Evolutionary conservation across 2,329 filamentous ascomycete species (phyloP).

Genomic region (Clarireedia hainanense): DNA sequence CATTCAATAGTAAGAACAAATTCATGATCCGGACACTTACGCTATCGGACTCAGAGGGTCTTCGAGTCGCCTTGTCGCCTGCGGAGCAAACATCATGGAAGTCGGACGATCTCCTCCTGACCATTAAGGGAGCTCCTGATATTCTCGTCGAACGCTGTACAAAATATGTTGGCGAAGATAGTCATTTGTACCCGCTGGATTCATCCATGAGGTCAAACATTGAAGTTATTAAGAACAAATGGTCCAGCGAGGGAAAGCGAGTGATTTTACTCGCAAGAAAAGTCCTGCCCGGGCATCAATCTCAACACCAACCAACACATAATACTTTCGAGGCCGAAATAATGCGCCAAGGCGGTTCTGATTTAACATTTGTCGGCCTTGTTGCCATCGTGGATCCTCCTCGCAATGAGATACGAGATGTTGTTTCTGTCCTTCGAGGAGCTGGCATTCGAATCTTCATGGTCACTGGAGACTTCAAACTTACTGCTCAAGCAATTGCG

Average conservation of each 20-base stretch:
- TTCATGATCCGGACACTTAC: conserved; percentile 60
- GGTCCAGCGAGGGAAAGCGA: conserved; percentile 59
- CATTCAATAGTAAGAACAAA: conserved; percentile 78
- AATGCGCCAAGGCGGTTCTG: conserved; percentile 40
- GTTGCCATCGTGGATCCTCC: conserved; percentile 51
- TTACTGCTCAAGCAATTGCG: conserved; percentile 67
- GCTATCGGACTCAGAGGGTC: conserved; percentile 34
- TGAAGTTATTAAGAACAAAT: conserved; percentile 53
- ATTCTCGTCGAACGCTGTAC: conserved; percentile 58
- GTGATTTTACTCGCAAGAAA: conserved; percentile 60
- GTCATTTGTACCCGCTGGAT: conserved; percentile 42
- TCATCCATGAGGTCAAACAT: conserved; percentile 37
- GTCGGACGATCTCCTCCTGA: conserved; percentile 38
- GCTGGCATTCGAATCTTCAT: conserved; percentile 69
- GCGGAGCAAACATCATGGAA: conserved; percentile 9
- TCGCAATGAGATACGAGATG: conserved; percentile 47
- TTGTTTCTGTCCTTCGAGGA: conserved; percentile 50
- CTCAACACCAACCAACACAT: conserved; percentile 17
- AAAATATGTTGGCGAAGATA: conserved; percentile 47
- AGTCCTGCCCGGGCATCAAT: conserved; percentile 12
- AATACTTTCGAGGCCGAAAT: conserved; percentile 46
- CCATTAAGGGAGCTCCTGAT: conserved; percentile 71
- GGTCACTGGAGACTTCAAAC: conserved; percentile 69
- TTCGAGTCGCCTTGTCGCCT: conserved; percentile 9
- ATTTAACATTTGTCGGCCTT: conserved; percentile 45